Base-by-base conservation (phyloP, 2,329 filamentous ascomycete genomes). In the Colletotrichum acutatum region DNA sequence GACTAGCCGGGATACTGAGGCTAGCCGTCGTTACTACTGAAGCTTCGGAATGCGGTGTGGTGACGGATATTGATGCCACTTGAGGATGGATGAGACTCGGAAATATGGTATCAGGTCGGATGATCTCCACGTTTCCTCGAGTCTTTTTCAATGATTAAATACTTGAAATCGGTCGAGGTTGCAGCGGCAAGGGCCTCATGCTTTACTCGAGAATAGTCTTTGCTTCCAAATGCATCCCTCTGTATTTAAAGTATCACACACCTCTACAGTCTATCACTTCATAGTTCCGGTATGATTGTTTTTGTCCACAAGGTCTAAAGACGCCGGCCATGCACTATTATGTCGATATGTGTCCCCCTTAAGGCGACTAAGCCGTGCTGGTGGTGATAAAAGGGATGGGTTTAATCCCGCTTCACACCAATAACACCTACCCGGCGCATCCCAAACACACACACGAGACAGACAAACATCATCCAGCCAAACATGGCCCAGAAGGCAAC, bases 401-500 rank as follows among this genome's bases (percentile, higher is more conserved):
- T 3, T 24, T 19, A 66, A 49, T 66, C 63, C 34, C 34, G 30
- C 53, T 66, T 66, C 11, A 66, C 26, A 28, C 63, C 63, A 32
- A 66, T 37, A 1, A 66, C 63, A 2, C 63, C 53, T 4, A 66
- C 34, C 11, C 53, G 16, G 24, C 63, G 63, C 63, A 58, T 66
- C 12, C 53, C 63, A 19, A 57, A 22, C 1, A 66, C 53, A 16
- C 63, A 66, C 1, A 58, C 63, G 11, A 66, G 24, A 49, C 63
- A 66, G 14, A 66, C 53, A 6, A n/a, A 30, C 32, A 87, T 69
- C 81, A 87, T 87, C 19, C 83, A 80, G 0, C 76, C 86, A 79
- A 88, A 87, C 78, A 84, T 84, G 0, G 83, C 80, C 87, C 87
- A 89, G 75, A 88, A 89, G 1, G 83, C 83, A 0, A 85, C 87